Evolutionary conservation across 1,139 yeast species (phyloP).

Genomic region (Lodderomyces jiufengensis): DNA sequence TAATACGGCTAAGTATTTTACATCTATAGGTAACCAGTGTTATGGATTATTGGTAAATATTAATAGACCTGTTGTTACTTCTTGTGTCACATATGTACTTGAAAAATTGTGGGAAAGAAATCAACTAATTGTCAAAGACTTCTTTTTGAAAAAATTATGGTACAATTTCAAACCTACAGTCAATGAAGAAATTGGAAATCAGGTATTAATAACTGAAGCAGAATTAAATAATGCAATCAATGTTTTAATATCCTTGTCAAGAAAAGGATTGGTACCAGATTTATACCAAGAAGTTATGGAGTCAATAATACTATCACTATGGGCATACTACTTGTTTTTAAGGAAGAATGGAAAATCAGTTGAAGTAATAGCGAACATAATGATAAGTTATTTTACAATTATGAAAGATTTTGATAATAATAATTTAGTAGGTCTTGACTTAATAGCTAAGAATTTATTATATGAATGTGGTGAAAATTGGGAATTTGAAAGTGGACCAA

Average conservation of each 20-base stretch:
- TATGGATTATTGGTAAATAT: constrained; percentile 54
- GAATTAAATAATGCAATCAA: constrained; percentile 61
- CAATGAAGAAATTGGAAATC: constrained; percentile 11
- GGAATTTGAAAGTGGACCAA: constrained; percentile 51
- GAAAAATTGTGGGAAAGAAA: constrained; percentile 54
- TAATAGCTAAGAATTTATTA: constrained; percentile 41
- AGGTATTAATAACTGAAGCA: constrained; percentile 29
- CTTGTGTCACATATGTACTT: constrained; percentile 56
- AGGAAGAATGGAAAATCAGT: constrained; percentile 33
- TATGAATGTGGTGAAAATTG: constrained; percentile 46
- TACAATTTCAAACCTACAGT: constrained; percentile 33
- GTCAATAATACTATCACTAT: constrained; percentile 48
- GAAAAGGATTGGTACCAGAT: constrained; percentile 43
- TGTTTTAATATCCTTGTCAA: constrained; percentile 59
- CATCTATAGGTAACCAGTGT: constrained; percentile 55
- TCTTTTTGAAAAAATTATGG: constrained; percentile 53
- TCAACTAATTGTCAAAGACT: constrained; percentile 52
- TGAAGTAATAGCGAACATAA: constrained; percentile 44
- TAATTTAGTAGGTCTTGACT: constrained; percentile 29
- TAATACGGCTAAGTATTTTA: constrained; percentile 48
- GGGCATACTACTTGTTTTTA: constrained; percentile 61
- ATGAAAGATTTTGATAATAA: constrained; percentile 25
- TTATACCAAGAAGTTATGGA: constrained; percentile 40
- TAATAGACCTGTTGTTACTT: constrained; percentile 58
- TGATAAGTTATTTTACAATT: constrained; percentile 45